These are phyloP conservation scores for Baudoinia panamericana DNA, from an alignment of 495 filamentous ascomycete genomes.

Conservation along the genomic window DNA sequence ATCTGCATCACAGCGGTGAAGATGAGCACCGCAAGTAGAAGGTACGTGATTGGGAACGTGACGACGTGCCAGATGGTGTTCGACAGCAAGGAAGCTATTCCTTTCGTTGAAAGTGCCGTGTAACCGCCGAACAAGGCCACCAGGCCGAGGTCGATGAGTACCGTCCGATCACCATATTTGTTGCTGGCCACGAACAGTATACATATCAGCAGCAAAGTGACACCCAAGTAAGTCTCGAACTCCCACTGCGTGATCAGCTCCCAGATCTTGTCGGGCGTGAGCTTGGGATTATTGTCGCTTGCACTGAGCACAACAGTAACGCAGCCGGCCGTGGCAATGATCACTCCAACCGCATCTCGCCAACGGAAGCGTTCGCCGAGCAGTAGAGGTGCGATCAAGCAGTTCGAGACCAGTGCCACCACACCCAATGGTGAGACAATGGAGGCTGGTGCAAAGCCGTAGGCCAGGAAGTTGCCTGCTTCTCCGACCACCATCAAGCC, in stretches of 20 bases:
- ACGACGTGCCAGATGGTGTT: conserved; percentile 75
- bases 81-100: conserved; percentile 85
- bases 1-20: conserved; percentile 87
- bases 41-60: conserved; percentile 83
- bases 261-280: conserved; percentile 84
- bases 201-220: conserved; percentile 59
- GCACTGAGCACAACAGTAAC: conserved; percentile 89
- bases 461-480: conserved; percentile 90
- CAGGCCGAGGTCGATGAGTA: conserved; percentile 83
- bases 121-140: conserved; percentile 95
- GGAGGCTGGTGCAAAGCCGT: conserved; percentile 95
- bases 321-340: conserved; percentile 73
- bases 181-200: conserved; percentile 69
- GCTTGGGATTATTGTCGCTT: conserved; percentile 73
- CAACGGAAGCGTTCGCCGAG: conserved; percentile 76
- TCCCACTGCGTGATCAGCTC: conserved; percentile 76
- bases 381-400: conserved; percentile 84
- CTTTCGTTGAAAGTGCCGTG: conserved; percentile 90
- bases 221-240: conserved; percentile 77
- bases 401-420: conserved; percentile 89
- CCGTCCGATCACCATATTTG: conserved; percentile 66
- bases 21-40: conserved; percentile 60
- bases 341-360: conserved; percentile 78
- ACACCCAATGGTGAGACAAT: conserved; percentile 96
- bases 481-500: conserved; percentile 86